Base-by-base conservation (phyloP, 2,329 filamentous ascomycete genomes). In the Podosphaera fusca region DNA sequence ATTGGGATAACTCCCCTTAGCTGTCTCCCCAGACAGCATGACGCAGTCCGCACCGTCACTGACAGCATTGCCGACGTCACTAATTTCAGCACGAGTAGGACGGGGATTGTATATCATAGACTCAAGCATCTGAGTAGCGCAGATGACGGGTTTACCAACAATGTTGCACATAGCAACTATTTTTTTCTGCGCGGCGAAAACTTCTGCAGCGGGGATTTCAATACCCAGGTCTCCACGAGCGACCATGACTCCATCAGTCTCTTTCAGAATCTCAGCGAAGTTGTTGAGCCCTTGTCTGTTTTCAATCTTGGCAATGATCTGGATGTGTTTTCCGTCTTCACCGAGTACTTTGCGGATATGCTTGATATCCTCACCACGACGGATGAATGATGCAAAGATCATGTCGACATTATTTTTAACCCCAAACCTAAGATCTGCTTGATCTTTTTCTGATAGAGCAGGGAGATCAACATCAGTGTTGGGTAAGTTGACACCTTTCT, bases 131-230 rank as follows among this genome's bases (percentile, higher is more conserved):
- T 98, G 92, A 46, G 92, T 98, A 59, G 92, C 92, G 74, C 90
- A 96, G 71, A 98, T 95, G 71, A 90, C 89, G 64, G 92, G 92
- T 80, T 98, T 98, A 73, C 92, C 92, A 65, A 88, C 89, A 69
- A 95, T 82, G 78, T 98, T 98, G 82, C 92, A 98, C 83, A 96
- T 96, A 74, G 92, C 89, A 73, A 98, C 98, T 80, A 98, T 89
- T 87, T 98, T 98, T 85, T 98, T 98, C 79, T 98, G 92, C 58
- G 92, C 92, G 65, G 94, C 87, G 73, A 98, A 98, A 64, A 98
- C 92, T 78, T 98, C 92, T 62, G 90, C 87, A 60, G 92, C 90
- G 55, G 92, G 90, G 66, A 98, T 98, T 75, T 98, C 92, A 67
- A 98, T 98, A 77, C 92, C 92, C 63, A 95, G 76, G 69, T 96